phyloP scores from a whole-genome alignment of 1,284 basidiomycete species.

The Malassezia arunalokei region DNA sequence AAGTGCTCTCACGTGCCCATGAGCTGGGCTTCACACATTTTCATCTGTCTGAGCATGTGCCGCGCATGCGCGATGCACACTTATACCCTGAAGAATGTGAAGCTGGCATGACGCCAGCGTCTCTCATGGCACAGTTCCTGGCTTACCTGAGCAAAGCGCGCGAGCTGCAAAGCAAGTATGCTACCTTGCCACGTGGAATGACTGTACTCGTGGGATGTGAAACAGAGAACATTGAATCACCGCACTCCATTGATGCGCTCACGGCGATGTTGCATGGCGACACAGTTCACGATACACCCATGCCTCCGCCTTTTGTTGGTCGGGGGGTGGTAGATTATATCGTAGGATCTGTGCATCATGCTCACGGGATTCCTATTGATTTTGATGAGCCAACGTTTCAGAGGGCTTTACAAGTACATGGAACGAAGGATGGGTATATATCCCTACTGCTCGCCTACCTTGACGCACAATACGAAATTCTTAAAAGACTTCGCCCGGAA shows the following conservation, averaged over 20 bases:
- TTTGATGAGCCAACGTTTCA: conserved; percentile 67
- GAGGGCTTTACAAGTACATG: conserved; percentile 49
- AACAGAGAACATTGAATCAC: conserved; percentile 69
- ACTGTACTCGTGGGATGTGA: conserved; percentile 77
- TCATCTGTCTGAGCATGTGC: conserved; percentile 87
- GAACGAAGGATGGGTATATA: conserved; percentile 12
- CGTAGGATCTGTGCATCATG: conserved; percentile 88
- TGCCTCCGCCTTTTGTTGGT: conserved; percentile 9
- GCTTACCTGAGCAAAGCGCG: conserved; percentile 64
- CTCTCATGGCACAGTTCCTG: conserved; percentile 56
- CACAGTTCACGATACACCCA: background rate
- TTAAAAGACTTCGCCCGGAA: conserved; percentile 61
- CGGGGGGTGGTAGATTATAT: conserved; percentile 62
- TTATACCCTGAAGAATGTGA: conserved; percentile 79
- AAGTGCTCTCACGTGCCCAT: conserved; percentile 68
- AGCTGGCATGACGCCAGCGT: conserved; percentile 49
- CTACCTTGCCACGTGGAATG: conserved; percentile 48
- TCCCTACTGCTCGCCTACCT: conserved; percentile 26
- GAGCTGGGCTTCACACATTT: conserved; percentile 66
- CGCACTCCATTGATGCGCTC: conserved; percentile 54
- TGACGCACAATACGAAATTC: conserved; percentile 31
- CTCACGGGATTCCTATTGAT: conserved; percentile 76
- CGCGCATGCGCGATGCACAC: conserved; percentile 66
- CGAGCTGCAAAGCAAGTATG: conserved; percentile 53
- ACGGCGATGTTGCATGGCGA: conserved; percentile 47